Evolutionary conservation across 306 rosid genomes (phyloP), one percentile per base, ranked within the genome.

Genomic region (Castanea sativa): DNA sequence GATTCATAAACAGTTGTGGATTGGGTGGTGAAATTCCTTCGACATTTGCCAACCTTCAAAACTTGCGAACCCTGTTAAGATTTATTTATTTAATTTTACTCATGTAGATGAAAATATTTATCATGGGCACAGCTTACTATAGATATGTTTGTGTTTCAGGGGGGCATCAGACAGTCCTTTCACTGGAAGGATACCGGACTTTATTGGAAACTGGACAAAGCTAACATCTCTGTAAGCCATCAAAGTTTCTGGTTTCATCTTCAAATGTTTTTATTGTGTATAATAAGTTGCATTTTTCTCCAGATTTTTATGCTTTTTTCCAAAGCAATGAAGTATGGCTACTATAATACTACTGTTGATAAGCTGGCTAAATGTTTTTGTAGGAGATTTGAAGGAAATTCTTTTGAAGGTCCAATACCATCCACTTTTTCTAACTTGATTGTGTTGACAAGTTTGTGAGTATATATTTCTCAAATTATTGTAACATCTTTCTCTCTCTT

Each of bases 361-460:
- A 69, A 67, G 74, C 53, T 0, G 49, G 9, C 13, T 23, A 53
- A 49, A 32, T 70, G 58, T 20, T 51, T 76, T 32, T 76, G 71
- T 35, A 81, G 85, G 78, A 58, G 55, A 56, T 56, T 82, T 56
- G 58, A 64, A 27, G 85, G 85, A 27, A 82, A 82, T 75, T 73
- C 82, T 41, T 77, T 82, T 68, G 76, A 82, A 65, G 85, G 85
- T 15, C 85, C 85, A 53, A 82, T 77, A 82, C 85, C 85, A 43
- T n/a, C 75, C 9, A 77, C 72, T 64, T 77, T 77, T 67, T 73
- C 85, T 73, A 74, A 64, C 5, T 5, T 82, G 75, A 82, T 41
- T 9, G 21, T 58, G 10, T 55, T 82, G 76, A 45, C 0, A 0
- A 9, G 45, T 67, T 41, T 82, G 85, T 77, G 58, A 73, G 85